A percentile compares a stretch with the other conserved stretches of the same genome.
Evolutionary conservation across 1,139 yeast species (phyloP).

Genomic region (Geotrichum europaeum): DNA sequence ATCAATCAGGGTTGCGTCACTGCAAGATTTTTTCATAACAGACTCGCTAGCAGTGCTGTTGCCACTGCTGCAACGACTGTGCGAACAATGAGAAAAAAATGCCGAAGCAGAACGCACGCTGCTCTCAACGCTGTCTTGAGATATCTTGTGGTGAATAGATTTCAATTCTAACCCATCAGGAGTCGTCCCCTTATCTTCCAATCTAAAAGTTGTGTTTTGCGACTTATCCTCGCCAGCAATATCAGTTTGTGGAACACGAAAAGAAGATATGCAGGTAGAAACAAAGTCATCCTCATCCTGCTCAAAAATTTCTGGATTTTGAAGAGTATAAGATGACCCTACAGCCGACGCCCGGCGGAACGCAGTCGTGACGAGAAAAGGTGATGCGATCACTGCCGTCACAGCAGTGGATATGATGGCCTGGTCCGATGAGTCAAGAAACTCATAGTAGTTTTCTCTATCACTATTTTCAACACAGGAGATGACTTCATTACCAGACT

Average conservation of each 20-base stretch:
- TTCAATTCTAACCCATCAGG: not conserved
- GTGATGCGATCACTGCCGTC: not conserved
- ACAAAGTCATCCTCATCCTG: not conserved
- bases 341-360: not conserved
- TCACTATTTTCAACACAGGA: not conserved
- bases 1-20: not conserved
- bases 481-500: not conserved
- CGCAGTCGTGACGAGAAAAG: not conserved
- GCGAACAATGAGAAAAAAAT: not conserved
- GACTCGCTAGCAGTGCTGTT: not conserved
- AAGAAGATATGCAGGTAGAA: not conserved
- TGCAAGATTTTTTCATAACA: not conserved
- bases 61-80: not conserved
- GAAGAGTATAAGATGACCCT: not conserved
- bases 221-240: conserved; percentile 1
- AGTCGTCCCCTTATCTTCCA: not conserved
- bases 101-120: not conserved
- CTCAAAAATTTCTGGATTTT: not conserved
- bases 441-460: not conserved
- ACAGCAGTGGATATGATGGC: not conserved
- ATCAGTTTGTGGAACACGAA: not conserved
- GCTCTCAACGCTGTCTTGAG: not conserved
- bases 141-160: conserved; percentile 1
- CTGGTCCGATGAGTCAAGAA: not conserved
- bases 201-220: not conserved